Base-by-base conservation (phyloP, 306 rosid species). In the Elaeagnus macrophylla region DNA sequence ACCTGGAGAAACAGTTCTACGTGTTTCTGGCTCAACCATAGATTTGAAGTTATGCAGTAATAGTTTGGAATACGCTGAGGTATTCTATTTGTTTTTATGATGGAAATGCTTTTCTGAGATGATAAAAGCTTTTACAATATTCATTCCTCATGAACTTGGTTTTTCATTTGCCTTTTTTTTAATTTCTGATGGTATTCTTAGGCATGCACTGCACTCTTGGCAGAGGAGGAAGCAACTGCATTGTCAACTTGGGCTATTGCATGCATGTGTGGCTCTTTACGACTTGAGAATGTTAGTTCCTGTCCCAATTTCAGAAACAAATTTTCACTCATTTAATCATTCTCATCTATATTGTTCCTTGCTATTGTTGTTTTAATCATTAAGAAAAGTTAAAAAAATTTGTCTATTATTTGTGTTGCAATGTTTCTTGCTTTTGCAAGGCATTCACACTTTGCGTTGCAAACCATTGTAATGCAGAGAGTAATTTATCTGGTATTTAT, bases 231-330 rank as follows among this genome's bases (percentile, higher is more conserved):
- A 81, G 96, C 96, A 59, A 69, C 82, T 62, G 88, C 96, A 53
- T 77, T 93, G 66, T 93, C 99, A 53, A 74, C 75, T 67, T 93
- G 96, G 95, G 83, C 96, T 67, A 77, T 93, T 54, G 95, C 96
- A 51, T 82, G 90, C 84, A 49, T 88, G 37, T 93, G 99, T 73
- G 96, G 99, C 64, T 80, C 95, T 65, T 79, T 93, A 69, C 91
- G 95, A 71, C 96, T 93, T 54, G 99, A 93, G 68, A 64, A 88
- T 79, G 99, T 93, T 70, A 67, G 83, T 69, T 68, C 60, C 59
- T 66, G 52, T 43, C 13, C 64, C 58, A 55, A 39, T 61, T 38
- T 53, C 14, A 44, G 41, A 19, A 46, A 16, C 7, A 19, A 20
- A 44, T 17, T 10, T 60, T 19, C n/a, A 11, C 10, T 20, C 38